Base-by-base conservation (phyloP, 1,139 yeast genomes). In the Suhomyces panamericanus region DNA sequence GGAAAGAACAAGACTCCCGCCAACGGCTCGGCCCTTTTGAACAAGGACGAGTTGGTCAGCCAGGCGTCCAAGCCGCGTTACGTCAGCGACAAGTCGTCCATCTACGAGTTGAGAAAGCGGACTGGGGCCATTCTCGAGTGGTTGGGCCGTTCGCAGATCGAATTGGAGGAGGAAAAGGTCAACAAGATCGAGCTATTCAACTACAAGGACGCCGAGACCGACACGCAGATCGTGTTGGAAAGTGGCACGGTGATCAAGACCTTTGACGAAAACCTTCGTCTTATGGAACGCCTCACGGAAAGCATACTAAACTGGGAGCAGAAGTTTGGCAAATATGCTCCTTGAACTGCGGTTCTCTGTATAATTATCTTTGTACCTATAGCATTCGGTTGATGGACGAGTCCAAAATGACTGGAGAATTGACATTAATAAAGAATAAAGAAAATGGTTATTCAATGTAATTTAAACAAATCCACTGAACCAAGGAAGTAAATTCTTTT, bases 101-200 rank as follows among this genome's bases (percentile, higher is more conserved):
- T 90, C 48, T 78, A 79, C 53, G 99, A 91, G 60, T 82, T 91
- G 83, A 80, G 91, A 44, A 84, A 89, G 58, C 76, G 99, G 46
- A 87, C 90, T 1, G 87, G 91, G 5, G 95, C 96, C 3, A 90
- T 93, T 15, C 70, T 91, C 56, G 98, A 93, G 66, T 93, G 91
- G 76, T 76, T 91, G 27, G 89, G 89, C 8, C 74, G 96, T 39
- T 85, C 95, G 2, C 96, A 89, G 61, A 64, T 82, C 47, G 97
- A 93, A 58, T 69, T 90, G 49, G 84, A 83, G 36, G 80, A 78
- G 42, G 96, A 90, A 57, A 82, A 83, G 51, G 68, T 73, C 9
- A 75, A 76, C 47, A 79, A 87, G 54, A 67, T 70, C 34, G 75
- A 72, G 51, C 62, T 83, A 47, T 67, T 78, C 39, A 69, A 67